These are phyloP conservation scores for Fusarium musae DNA, from an alignment of 2,329 filamentous ascomycete genomes.

Conservation along the genomic window DNA sequence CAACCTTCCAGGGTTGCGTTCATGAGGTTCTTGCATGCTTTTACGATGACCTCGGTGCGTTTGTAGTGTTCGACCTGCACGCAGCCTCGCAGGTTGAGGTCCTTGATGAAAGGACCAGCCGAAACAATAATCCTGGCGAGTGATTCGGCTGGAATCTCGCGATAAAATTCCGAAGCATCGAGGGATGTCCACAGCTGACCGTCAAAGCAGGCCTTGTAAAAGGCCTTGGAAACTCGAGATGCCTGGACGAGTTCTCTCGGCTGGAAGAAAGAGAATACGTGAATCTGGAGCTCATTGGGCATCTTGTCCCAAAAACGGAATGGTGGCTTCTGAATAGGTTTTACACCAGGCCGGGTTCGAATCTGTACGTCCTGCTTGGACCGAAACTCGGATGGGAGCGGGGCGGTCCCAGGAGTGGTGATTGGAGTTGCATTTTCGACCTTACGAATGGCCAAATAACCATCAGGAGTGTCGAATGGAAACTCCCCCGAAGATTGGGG, in stretches of 20 bases:
- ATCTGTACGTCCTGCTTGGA: conserved; percentile 48
- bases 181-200: conserved; percentile 91
- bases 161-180: conserved; percentile 88
- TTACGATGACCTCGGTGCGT: conserved; percentile 79
- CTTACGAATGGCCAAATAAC: conserved; percentile 64
- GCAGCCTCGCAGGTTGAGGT: conserved; percentile 91
- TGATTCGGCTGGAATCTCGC: conserved; percentile 84
- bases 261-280: conserved; percentile 78
- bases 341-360: conserved; percentile 30
- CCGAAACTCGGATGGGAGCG: conserved; percentile 72
- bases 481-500: conserved; percentile 55
- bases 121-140: conserved; percentile 85
- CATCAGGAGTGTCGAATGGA: conserved; percentile 56
- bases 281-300: conserved; percentile 83
- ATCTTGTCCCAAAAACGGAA: conserved; percentile 82
- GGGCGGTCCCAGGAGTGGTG: conserved; percentile 60
- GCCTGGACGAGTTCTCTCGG: conserved; percentile 84
- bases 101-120: conserved; percentile 89
- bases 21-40: conserved; percentile 86
- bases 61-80: conserved; percentile 88
- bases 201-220: conserved; percentile 88
- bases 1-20: conserved; percentile 92
- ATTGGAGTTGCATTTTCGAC: conserved; percentile 60
- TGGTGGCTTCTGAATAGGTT: conserved; percentile 47
- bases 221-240: conserved; percentile 81